phyloP scores from a whole-genome alignment of 1,139 yeast species.

The Zygosaccharomyces pseudobailii region DNA sequence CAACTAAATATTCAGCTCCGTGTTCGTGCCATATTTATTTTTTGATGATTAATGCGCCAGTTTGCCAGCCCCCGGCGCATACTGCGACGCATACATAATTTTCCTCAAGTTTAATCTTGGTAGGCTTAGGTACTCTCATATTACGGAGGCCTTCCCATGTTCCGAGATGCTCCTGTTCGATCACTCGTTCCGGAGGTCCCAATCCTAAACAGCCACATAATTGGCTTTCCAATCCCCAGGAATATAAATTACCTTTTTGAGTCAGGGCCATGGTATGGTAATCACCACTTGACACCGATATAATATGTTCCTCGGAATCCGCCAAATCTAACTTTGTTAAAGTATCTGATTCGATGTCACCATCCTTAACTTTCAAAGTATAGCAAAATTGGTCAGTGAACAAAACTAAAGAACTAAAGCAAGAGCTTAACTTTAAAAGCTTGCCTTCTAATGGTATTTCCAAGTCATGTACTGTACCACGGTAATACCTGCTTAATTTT shows the following conservation, averaged over 20 bases:
- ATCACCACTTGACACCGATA: constrained; percentile 66
- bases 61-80: constrained; percentile 81
- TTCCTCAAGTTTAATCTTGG: constrained; percentile 36
- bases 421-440: constrained; percentile 27
- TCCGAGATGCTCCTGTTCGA: constrained; percentile 31
- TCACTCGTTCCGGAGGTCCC: constrained; percentile 41
- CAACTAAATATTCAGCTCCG: too few species aligned
- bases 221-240: constrained; percentile 68
- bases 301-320: constrained; percentile 41
- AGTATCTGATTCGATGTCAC: constrained; percentile 24
- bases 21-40: constrained; percentile 3
- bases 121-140: constrained; percentile 43
- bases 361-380: constrained; percentile 40
- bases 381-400: constrained; percentile 48
- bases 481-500: constrained; percentile 40
- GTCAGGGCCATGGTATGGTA: constrained; percentile 65
- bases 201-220: constrained; percentile 69
- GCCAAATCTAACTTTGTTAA: constrained; percentile 39
- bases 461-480: constrained; percentile 25
- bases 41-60: constrained; percentile 49
- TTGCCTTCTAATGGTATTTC: constrained; percentile 26
- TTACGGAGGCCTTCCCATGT: constrained; percentile 36
- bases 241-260: constrained; percentile 51
- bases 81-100: constrained; percentile 44
- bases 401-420: constrained; percentile 43